Evolutionary conservation across 176 grass and related monocot species (phyloP).

Genomic region (Pontederia crassipes): DNA sequence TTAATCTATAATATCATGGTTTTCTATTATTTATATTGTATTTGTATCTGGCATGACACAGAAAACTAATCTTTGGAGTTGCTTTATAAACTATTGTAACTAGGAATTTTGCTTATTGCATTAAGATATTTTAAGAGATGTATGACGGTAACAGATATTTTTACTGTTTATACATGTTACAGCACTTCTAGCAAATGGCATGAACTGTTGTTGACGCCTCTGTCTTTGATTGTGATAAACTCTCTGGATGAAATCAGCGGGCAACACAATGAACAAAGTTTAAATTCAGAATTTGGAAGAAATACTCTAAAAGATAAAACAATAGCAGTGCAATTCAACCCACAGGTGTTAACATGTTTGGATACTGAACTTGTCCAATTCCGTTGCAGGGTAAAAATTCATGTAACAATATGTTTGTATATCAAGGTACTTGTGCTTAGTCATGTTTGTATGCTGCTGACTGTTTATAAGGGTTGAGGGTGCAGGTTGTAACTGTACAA

Average conservation of each 20-base stretch:
- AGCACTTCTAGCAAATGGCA: slow-evolving; percentile 31
- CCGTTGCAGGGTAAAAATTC: slow-evolving; percentile 51
- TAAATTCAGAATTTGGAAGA: slow-evolving; percentile 19
- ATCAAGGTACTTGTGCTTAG: too few species aligned
- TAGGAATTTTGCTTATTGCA: too few species aligned
- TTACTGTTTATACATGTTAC: slow-evolving; percentile 14
- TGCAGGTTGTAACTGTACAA: slow-evolving; percentile 52
- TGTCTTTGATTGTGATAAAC: slow-evolving; percentile 73
- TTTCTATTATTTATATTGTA: too few species aligned
- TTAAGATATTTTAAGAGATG: too few species aligned
- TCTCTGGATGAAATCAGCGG: slow-evolving; percentile 32
- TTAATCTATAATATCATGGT: too few species aligned
- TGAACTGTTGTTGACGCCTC: slow-evolving; percentile 48
- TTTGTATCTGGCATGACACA: too few species aligned
- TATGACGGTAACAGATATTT: not conserved
- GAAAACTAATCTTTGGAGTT: too few species aligned
- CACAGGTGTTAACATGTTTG: slow-evolving; percentile 22
- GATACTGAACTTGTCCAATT: slow-evolving; percentile 31
- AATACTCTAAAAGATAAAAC: slow-evolving; percentile 25
- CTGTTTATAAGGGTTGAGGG: not conserved
- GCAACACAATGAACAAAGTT: slow-evolving; percentile 20
- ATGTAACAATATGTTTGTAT: too few species aligned
- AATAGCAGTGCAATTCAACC: slow-evolving; percentile 26
- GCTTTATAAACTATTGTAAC: too few species aligned
- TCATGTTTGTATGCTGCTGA: slow-evolving; percentile 5